Evolutionary conservation across 352 stramenopile genomes (phyloP).

Genomic region (Blastocystis sp.): DNA sequence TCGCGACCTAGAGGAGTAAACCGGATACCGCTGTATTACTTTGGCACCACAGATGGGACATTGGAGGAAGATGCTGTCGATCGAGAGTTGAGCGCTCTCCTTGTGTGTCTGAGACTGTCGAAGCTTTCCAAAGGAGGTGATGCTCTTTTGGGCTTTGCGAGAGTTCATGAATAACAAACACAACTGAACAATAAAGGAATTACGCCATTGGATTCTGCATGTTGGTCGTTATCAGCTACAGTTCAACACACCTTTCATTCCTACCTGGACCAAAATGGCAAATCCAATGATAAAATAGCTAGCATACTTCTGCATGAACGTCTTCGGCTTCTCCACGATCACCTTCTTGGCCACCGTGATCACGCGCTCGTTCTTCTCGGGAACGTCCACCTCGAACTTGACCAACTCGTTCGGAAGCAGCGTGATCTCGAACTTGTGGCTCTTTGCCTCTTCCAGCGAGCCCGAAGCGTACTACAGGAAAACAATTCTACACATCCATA

Average conservation of each 20-base stretch:
- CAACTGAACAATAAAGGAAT: neutral
- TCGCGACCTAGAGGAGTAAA: neutral
- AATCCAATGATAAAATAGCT: conserved; percentile 49
- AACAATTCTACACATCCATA: neutral
- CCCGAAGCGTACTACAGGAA: conserved; percentile 29
- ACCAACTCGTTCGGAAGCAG: neutral
- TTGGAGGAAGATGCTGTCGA: neutral
- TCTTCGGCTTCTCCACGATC: neutral
- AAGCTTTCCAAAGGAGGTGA: conserved; percentile 2
- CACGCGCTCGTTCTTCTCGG: conserved; percentile 3
- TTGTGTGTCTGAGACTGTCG: neutral
- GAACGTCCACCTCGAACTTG: conserved; percentile 43
- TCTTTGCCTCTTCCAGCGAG: neutral
- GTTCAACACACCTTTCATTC: neutral
- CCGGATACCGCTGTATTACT: neutral
- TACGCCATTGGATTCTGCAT: conserved; percentile 19
- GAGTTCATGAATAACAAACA: neutral
- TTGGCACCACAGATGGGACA: conserved; percentile 18
- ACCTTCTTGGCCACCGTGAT: conserved; percentile 5
- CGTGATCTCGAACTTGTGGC: neutral
- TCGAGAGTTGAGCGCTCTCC: neutral
- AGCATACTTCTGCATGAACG: conserved; percentile 56
- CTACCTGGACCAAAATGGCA: conserved; percentile 39
- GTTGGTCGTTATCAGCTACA: conserved; percentile 16
- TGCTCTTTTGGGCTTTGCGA: neutral